These are phyloP conservation scores for Marchantia polymorpha DNA, from an alignment of 225 moss, liverwort and hornwort species.

Conservation along the genomic window DNA sequence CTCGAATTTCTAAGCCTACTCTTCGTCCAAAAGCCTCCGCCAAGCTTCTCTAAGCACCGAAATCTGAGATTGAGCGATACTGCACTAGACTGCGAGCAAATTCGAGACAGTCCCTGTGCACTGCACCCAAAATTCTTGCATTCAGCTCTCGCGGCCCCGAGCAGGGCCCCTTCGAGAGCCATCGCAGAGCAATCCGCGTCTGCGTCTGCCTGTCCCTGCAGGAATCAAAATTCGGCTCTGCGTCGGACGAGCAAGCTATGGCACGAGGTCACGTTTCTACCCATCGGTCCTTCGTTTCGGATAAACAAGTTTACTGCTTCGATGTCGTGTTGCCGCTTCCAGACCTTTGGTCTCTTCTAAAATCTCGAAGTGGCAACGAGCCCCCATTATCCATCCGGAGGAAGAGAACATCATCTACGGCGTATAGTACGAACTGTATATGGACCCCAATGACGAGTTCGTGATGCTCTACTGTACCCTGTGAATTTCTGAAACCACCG, in stretches of 20 bases:
- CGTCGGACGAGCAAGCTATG: neutral
- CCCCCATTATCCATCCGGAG: too few relatives aligned
- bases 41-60: neutral
- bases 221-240: neutral
- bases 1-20: constrained; percentile 9
- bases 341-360: too few relatives aligned
- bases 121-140: neutral
- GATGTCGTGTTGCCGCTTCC: too few relatives aligned
- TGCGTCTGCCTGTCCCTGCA: neutral
- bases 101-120: neutral
- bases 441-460: too few relatives aligned
- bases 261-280: neutral
- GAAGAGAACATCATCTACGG: too few relatives aligned
- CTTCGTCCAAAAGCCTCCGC: neutral
- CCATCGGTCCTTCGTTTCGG: neutral
- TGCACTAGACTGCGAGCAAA: neutral
- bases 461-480: too few relatives aligned
- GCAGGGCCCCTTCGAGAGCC: constrained; percentile 18
- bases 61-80: neutral
- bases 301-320: neutral
- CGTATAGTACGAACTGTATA: too few relatives aligned
- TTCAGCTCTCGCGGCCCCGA: constrained; percentile 1
- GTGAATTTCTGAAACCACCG: too few relatives aligned
- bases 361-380: too few relatives aligned
- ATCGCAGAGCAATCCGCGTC: neutral